Evolutionary conservation across 768 basidiomycete genomes (phyloP), one percentile per base, ranked within the genome.

Genomic region (Coprinopsis cinerea): DNA sequence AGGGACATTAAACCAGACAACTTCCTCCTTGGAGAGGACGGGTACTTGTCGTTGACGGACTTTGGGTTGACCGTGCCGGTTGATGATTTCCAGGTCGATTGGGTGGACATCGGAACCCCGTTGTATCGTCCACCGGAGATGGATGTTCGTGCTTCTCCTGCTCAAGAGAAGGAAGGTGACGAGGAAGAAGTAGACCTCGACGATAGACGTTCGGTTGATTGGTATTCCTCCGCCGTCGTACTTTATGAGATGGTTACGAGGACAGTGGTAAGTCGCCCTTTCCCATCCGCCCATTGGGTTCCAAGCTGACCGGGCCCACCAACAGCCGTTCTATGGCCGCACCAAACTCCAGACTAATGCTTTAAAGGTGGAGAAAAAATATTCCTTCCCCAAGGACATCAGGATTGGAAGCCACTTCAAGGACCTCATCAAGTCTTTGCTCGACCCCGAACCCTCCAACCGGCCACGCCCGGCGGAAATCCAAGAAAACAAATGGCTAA

Each of bases 1-100:
- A 78, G 81, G 34, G 82, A 84, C 57, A 77, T 87, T 64, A 84
- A 83, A 56, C 83, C 83, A 1, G 71, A 74, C 47, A 87, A 85
- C 60, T 68, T 87, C 22, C 70, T 85, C 48, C 68, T 79, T 53
- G 78, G 76, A 36, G 55, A 67, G 1, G 77, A 79, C 57, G 81
- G 81, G 22, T 83, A 83, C 55, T 65, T 82, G 23, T 59, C 64
- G 49, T 52, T 83, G 0, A 69, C 70, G 7, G 81, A 83, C 56
- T 78, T 84, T 54, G 79, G 79, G 2, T 51, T 63, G 20, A 66
- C 74, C 4, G 52, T 63, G 0, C 15, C 30, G 30, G 15, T 7
- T 7, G 6, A 9, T 11, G 17, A 39, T 6, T n/a, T n/a, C 36
- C 17, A 39, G 9, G 10, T 6, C 36, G 36, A 10, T 39, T 9